Base-by-base conservation (phyloP, 371 early-diverging fungal species). In the Circinella umbellata region DNA sequence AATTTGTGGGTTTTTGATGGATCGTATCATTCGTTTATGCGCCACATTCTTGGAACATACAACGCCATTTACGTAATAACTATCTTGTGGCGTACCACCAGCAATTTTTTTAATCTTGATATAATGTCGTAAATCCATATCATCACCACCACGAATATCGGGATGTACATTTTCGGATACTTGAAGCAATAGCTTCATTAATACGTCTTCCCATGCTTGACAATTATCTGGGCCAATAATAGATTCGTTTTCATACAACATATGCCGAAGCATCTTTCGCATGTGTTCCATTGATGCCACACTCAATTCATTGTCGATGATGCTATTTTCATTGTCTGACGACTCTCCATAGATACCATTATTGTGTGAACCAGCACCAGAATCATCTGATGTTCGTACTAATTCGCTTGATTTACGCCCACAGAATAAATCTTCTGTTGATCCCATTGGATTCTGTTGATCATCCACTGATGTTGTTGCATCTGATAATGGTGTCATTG, bases 21-120 rank as follows among this genome's bases (percentile, higher is more conserved):
- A 77, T 3, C 86, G 80, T 10, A 89, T 81, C 98, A 98, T 98
- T 63, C 85, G 84, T 68, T 96, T 95, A 76, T 99, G 97, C 0
- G 94, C 93, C 9, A 97, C 85, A 70, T 93, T 92, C 76, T 96
- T 97, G 27, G 95, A 89, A 72, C 92, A 95, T 10, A 97, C 95
- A 0, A 96, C 88, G 1, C 95, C 96, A 49, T 90, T 83, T 39
- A 98, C 87, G 76, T 93, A 96, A 62, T 91, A 88, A 47, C 93
- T 91, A 72, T 96, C 94, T 17, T 77, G 62, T 0, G 95, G 94
- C 20, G 74, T 17, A 0, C 96, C 98, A 11, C 98, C 98, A 0
- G 97, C 94, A n/a, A 98, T 92, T 70, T 92, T 92, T 76, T 99
- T 99, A 76, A 98, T 93, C 73, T 96, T 96, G 68, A 99, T 91